Conservation (phyloP, 2,329 filamentous ascomycete genomes). For the Neurospora sp. region DNA sequence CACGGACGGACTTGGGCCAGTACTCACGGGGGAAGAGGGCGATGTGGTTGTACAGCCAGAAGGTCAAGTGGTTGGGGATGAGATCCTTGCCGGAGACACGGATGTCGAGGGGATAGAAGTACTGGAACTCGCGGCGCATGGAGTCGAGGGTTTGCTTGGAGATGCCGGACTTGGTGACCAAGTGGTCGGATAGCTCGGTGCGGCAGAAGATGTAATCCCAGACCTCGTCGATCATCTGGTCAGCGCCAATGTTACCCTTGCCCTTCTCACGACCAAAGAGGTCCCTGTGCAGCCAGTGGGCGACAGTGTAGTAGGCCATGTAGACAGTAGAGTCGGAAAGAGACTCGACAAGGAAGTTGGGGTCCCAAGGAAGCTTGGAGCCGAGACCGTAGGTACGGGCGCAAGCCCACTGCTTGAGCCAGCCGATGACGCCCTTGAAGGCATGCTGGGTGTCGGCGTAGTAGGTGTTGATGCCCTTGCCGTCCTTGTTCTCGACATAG, state of each 20-base stretch:
- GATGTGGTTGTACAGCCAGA: conserved; percentile 88
- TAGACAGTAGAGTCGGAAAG: conserved; percentile 90
- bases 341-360: conserved; percentile 81
- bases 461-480: conserved; percentile 69
- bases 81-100: conserved; percentile 86
- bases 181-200: conserved; percentile 56
- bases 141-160: conserved; percentile 61
- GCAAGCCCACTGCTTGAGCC: conserved; percentile 95
- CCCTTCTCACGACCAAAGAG: conserved; percentile 72
- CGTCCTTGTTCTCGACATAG: conserved; percentile 58
- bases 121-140: conserved; percentile 88
- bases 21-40: conserved; percentile 81
- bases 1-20: conserved; percentile 78
- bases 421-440: conserved; percentile 79
- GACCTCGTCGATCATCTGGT: conserved; percentile 88
- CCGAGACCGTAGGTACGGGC: conserved; percentile 86
- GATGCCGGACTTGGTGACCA: conserved; percentile 59
- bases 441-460: conserved; percentile 65
- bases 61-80: conserved; percentile 88
- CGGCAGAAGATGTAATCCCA: conserved; percentile 94
- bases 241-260: conserved; percentile 57
- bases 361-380: conserved; percentile 91
- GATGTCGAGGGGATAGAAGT: conserved; percentile 92
- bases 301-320: conserved; percentile 68
- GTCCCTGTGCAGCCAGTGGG: conserved; percentile 65